Conservation (phyloP, 1,139 yeast species). For the Kluyveromyces sp. region DNA sequence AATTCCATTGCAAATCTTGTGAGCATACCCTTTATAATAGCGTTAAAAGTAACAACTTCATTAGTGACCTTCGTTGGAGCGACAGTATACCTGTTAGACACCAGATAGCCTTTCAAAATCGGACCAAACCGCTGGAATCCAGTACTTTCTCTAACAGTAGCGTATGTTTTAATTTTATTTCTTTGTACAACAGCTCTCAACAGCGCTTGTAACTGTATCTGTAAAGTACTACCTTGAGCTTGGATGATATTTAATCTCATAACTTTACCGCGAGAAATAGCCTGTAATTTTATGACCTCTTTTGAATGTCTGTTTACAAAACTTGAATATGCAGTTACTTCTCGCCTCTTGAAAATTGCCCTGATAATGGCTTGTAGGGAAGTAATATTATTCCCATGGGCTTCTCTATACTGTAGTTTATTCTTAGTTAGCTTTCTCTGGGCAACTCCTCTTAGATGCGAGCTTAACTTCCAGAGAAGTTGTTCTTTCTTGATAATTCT, state of each 20-base stretch:
- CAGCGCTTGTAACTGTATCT: conserved; percentile 5
- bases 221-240: background rate
- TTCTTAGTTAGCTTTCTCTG: conserved; percentile 2
- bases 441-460: conserved; percentile 14
- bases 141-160: too few relatives aligned
- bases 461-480: conserved; percentile 8
- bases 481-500: conserved; percentile 11
- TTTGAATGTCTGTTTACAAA: background rate
- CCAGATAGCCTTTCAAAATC: conserved; percentile 37
- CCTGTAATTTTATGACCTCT: background rate
- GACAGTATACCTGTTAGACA: conserved; percentile 27
- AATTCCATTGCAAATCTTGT: conserved; percentile 44
- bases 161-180: background rate
- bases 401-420: background rate
- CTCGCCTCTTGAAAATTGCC: background rate
- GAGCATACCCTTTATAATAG: conserved; percentile 40
- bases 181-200: conserved; percentile 5
- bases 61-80: background rate
- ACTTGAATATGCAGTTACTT: background rate
- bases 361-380: conserved; percentile 1
- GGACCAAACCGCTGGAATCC: conserved; percentile 34
- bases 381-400: background rate
- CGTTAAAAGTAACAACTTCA: conserved; percentile 17
- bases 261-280: background rate
- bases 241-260: background rate